These are phyloP conservation scores for Nannizziopsis arthrosporioides DNA, from an alignment of 2,329 filamentous ascomycete species.

Conservation along the genomic window DNA sequence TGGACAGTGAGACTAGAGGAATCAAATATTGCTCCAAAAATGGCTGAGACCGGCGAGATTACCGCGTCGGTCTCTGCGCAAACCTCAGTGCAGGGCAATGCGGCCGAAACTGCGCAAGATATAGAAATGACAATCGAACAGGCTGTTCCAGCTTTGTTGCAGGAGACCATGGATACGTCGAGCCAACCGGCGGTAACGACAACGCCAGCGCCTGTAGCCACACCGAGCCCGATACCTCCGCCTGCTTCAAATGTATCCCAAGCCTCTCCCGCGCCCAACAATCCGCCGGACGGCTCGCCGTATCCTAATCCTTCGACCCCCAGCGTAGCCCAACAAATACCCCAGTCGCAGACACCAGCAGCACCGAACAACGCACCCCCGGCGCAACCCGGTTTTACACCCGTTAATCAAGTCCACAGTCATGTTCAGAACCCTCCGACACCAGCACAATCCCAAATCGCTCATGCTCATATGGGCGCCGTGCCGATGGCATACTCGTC, in stretches of 20 bases:
- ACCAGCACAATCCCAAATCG: slow-evolving; percentile 1
- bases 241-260: slow-evolving; percentile 31
- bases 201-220: slow-evolving; percentile 14
- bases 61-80: too few relatives aligned
- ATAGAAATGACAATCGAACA: slow-evolving; percentile 15
- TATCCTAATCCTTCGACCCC: slow-evolving; percentile 9
- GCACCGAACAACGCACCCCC: slow-evolving; percentile 20
- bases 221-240: slow-evolving; percentile 17
- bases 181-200: slow-evolving; percentile 1
- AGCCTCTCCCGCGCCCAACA: slow-evolving; percentile 29
- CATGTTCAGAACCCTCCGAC: slow-evolving; percentile 18
- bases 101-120: not conserved
- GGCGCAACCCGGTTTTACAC: slow-evolving; percentile 22
- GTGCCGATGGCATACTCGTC: slow-evolving; percentile 16
- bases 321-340: slow-evolving; percentile 8
- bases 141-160: slow-evolving; percentile 13
- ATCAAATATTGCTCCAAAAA: too few relatives aligned
- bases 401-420: slow-evolving; percentile 26
- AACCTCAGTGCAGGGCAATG: not conserved
- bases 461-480: slow-evolving; percentile 8
- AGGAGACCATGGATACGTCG: slow-evolving; percentile 13
- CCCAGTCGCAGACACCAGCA: slow-evolving; percentile 11
- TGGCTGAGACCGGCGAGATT: too few relatives aligned
- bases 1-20: too few relatives aligned
- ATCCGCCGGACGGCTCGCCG: not conserved